Evolutionary conservation across 2,329 filamentous ascomycete species (phyloP), one percentile per base, ranked within the genome.

Genomic region (Apiospora arundinis): DNA sequence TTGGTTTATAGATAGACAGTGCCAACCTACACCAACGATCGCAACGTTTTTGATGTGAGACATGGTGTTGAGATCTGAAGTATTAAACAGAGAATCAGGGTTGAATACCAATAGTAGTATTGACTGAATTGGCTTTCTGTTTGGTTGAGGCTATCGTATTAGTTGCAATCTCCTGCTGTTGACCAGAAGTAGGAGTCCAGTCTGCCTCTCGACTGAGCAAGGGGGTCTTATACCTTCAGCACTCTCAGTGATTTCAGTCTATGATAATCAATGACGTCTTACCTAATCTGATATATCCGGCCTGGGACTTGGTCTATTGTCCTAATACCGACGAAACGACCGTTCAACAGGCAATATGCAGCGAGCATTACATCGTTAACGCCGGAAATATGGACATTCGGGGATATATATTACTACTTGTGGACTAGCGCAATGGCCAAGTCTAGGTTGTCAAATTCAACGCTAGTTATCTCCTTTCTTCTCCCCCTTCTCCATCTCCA

Each of bases 1-100:
- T 18, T 0, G 67, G 42, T 16, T 3, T 46, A 1, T n/a, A 25
- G 11, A 2, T 37, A 6, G 21, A 23, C 40, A 4, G 9, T 16
- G 42, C 44, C 52, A 7, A 81, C 84, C 81, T 81, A 86, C 85
- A 11, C 85, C 85, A 21, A 87, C 80, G 18, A 87, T 83, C 25
- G 85, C 85, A 0, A 87, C 80, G 48, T 80, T 83, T 72, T 84
- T 80, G 12, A 86, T 79, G 67, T 75, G 74, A 75, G 67, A 74
- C 68, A 80, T 80, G 71, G 68, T 44, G 25, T 21, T 21, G 4
- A 5, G 18, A 4, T 7, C 3, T 8, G 9, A 3, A 21, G 1
- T 63, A 12, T n/a, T 1, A 2, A 21, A 21, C 7, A 12, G 3
- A 1, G 11, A 16, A 18, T 11, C 5, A 1, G 8, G 7, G 16